phyloP scores from a whole-genome alignment of 2,329 filamentous ascomycete genomes.

The Ceratocystiopsis brevicomis region DNA sequence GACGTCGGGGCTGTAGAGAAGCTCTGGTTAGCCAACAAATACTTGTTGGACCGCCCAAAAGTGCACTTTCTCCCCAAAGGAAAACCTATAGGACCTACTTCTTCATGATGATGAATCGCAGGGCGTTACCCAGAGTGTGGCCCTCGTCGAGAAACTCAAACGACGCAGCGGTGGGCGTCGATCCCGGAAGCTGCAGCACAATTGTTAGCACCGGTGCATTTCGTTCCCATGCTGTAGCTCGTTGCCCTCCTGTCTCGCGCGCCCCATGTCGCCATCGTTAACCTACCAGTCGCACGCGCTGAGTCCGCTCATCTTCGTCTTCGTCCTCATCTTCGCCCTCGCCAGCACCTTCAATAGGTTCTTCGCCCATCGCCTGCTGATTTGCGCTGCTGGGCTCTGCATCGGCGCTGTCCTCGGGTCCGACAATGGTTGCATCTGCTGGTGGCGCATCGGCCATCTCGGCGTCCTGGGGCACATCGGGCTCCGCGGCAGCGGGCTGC shows the following conservation, averaged over 20 bases:
- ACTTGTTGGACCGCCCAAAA: no score
- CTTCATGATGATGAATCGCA: constrained; percentile 95
- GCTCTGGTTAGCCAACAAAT: not conserved
- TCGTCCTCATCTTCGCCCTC: constrained; percentile 19
- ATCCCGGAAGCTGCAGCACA: constrained; percentile 52
- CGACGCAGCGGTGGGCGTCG: constrained; percentile 71
- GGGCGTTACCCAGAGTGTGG: constrained; percentile 84
- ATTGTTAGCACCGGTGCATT: no score
- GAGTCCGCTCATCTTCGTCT: constrained; percentile 29
- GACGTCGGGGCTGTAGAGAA: constrained; percentile 57
- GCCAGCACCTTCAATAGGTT: constrained; percentile 11
- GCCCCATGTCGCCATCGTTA: not conserved
- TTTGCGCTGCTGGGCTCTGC: no score
- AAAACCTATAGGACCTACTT: constrained; percentile 41
- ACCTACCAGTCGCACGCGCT: constrained; percentile 44
- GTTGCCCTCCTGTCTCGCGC: not conserved
- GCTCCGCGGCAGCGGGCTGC: not conserved
- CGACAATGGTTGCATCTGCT: no score
- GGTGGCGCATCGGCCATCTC: constrained; percentile 26
- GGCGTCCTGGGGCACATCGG: constrained; percentile 12
- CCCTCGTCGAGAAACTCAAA: constrained; percentile 91
- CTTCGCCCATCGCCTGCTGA: not conserved
- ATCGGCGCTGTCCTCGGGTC: no score
- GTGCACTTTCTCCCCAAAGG: no score
- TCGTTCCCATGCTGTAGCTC: no score